Evolutionary conservation across 768 basidiomycete species (phyloP), one percentile per base, ranked within the genome.

Genomic region (Mrakia gelida): DNA sequence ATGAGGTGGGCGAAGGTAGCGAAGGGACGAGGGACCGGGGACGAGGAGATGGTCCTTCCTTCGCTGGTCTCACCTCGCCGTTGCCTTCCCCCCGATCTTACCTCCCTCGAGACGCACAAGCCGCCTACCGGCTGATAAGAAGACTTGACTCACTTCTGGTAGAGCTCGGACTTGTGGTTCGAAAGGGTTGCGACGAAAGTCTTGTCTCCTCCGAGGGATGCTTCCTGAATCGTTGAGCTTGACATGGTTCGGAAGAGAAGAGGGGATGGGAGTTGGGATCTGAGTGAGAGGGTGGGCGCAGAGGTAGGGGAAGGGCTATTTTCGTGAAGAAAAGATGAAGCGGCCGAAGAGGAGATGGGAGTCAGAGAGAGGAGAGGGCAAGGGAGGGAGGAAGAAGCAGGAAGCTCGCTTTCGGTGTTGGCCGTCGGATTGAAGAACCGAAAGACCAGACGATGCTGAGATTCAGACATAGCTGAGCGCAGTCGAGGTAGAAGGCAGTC

Each of bases 111-210:
- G 13, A 23, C 13, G 11, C 52, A 15, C 23, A 15, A 54, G 23
- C 16, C 3, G 52, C 13, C 52, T 3, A 23, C 52, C 16, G 11
- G 13, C 52, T 3, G 52, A 56, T 56, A 56, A 26, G 3, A n/a
- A 26, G 23, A 9, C 45, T 3, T n/a, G 26, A 59, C 59, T 59
- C 59, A 59, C 59, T 59, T 59, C 59, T 59, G 59, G 10, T 73
- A 73, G 32, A 73, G 71, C 18, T 49, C 71, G 3, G 71, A 56
- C 10, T 73, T 73, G 71, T 73, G 71, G 16, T 71, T 71, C 7
- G 70, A 71, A n/a, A 71, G 26, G 3, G 70, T 71, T 9, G 70
- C 70, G 2, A 52, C 16, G 30, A 71, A 71, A 13, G 70, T 71
- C 8, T 34, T 10, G 23, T 71, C 43, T 49, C 70, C 70, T 71